Percentiles rank a stretch among this genome's conserved stretches.
Conservation (phyloP, 306 rosid species). For the Herpetospermum pedunculosum region DNA sequence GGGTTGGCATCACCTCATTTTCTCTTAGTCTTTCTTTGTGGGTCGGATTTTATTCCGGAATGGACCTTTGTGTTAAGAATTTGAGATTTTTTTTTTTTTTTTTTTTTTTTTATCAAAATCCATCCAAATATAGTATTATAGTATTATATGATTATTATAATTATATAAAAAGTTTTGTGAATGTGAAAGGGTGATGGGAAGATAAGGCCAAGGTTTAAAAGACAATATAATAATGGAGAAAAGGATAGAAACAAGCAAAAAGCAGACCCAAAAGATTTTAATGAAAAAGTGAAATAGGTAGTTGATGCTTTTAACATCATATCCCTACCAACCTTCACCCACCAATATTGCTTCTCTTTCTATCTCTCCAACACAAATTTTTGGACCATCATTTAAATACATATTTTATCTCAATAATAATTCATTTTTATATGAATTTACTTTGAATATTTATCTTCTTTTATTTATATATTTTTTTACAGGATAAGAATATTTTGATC, state of each 20-base stretch:
- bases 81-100: too few relatives aligned
- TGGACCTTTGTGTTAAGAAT: too few relatives aligned
- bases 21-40: too few relatives aligned
- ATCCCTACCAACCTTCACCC: slow-evolving; percentile 13
- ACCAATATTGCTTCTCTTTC: background rate
- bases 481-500: too few relatives aligned
- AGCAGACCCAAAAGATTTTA: background rate
- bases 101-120: too few relatives aligned
- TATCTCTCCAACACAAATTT: background rate
- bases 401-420: background rate
- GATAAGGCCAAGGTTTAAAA: slow-evolving; percentile 5
- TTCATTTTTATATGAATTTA: too few relatives aligned
- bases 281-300: slow-evolving; percentile 9
- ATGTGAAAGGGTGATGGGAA: background rate
- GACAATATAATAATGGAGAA: background rate
- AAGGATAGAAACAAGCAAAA: background rate
- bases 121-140: too few relatives aligned
- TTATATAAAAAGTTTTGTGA: background rate
- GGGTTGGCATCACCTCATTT: too few relatives aligned
- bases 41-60: too few relatives aligned
- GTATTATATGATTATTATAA: background rate
- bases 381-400: background rate
- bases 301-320: slow-evolving; percentile 8
- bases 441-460: background rate
- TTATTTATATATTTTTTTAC: too few relatives aligned